phyloP scores from a whole-genome alignment of 176 grass and related monocot species.

The Phyllostachys edulis region DNA sequence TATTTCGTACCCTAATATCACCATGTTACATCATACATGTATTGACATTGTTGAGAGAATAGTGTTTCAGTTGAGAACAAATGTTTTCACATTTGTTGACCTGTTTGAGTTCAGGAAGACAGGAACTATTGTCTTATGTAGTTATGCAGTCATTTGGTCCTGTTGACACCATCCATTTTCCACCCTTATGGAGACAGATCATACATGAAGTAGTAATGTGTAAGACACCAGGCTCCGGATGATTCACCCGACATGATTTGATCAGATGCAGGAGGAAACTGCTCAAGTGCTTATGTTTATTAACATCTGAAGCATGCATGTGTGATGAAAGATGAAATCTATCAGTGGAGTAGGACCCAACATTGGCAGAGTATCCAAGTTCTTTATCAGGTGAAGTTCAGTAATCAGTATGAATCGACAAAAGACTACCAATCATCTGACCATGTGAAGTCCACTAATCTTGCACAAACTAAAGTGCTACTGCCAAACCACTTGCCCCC shows the following conservation, averaged over 20 bases:
- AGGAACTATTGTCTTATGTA: not conserved
- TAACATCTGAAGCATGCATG: not conserved
- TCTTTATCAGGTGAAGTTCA: not conserved
- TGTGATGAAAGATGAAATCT: not conserved
- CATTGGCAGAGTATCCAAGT: not conserved
- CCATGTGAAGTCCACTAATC: not conserved
- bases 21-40: conserved; percentile 22
- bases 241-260: not conserved
- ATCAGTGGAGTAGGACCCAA: not conserved
- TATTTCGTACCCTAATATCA: conserved; percentile 23
- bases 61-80: conserved; percentile 15
- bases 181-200: not conserved
- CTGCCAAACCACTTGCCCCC: not conserved
- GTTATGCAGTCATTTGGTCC: not conserved
- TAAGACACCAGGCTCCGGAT: not conserved
- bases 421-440: not conserved
- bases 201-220: not conserved
- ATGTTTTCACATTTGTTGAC: not conserved
- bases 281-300: not conserved
- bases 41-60: conserved; percentile 23
- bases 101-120: not conserved
- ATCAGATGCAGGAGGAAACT: not conserved
- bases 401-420: not conserved
- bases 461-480: not conserved
- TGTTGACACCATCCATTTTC: not conserved